Percentiles rank a stretch among this genome's conserved stretches.
phyloP scores from a whole-genome alignment of 2,329 filamentous ascomycete genomes.

The Aaosphaeria pasadenensis region DNA sequence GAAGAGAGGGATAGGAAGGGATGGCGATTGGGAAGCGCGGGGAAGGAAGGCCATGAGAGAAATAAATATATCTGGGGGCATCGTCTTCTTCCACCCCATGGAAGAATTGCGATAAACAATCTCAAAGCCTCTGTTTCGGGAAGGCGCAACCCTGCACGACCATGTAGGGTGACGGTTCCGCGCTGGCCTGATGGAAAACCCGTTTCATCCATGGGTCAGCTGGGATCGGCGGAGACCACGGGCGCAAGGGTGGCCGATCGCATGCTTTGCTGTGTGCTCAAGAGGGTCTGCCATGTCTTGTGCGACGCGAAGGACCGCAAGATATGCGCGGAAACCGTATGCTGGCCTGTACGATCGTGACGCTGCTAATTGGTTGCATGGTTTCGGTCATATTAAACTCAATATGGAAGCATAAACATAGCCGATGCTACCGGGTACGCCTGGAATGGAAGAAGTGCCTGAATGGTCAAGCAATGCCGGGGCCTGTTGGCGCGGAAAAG shows the following conservation, averaged over 20 bases:
- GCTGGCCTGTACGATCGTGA: not conserved
- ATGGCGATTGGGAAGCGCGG: not conserved
- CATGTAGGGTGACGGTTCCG: not conserved
- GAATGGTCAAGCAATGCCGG: too few species aligned
- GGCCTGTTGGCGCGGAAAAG: too few species aligned
- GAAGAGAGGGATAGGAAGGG: not conserved
- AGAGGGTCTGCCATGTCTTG: not conserved
- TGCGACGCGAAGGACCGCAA: not conserved
- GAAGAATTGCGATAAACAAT: conserved; percentile 10
- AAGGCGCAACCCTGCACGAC: conserved; percentile 4
- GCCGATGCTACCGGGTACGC: too few species aligned
- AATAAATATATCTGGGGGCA: not conserved
- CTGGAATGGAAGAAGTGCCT: too few species aligned
- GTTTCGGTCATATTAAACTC: conserved; percentile 1
- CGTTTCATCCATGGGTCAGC: not conserved
- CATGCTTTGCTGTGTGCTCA: not conserved
- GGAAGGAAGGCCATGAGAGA: conserved; percentile 10
- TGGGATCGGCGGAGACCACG: not conserved
- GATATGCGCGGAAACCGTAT: not conserved
- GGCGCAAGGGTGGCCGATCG: not conserved
- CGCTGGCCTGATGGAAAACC: not conserved
- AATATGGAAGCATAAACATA: conserved; percentile 3
- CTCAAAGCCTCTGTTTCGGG: conserved; percentile 8
- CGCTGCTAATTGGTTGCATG: not conserved
- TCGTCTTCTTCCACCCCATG: conserved; percentile 1